Evolutionary conservation across 2,329 filamentous ascomycete species (phyloP), one percentile per base, ranked within the genome.

Genomic region (Fusarium sororula): DNA sequence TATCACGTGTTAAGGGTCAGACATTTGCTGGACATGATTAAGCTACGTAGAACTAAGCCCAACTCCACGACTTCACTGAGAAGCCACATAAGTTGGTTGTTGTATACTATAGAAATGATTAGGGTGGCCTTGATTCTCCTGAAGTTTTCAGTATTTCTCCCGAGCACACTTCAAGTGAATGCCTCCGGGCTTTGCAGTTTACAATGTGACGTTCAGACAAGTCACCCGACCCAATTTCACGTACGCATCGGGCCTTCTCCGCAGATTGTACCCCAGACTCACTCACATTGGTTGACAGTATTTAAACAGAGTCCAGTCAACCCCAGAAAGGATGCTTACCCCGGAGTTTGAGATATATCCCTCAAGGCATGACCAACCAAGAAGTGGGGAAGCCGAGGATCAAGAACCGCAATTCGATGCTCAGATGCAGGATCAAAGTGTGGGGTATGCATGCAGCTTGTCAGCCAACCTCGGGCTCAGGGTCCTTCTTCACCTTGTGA

Each of bases 41-140:
- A 51, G 1, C 12, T 14, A 7, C 24, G 1, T 35, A 14, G 8
- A n/a, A 24, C 3, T 4, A 10, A 10, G 17, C n/a, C 6, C 17
- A 11, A 20, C 17, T 20, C 0, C 20, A 15, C 0, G 3, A 20
- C 24, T 24, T 14, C 4, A 15, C 9, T 20, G 8, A 2, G 3
- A 35, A 26, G 12, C 17, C 6, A 5, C 8, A 4, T 0, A 0
- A 53, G 4, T 24, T 6, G 0, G 24, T 6, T 35, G 6, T 2
- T 20, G 4, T 30, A n/a, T 20, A 15, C 2, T 37, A 9, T 10
- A 0, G 4, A 8, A 2, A 35, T 50, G 7, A 7, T 18, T 2
- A 4, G 9, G 12, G 6, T 3, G 1, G 15, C 24, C 17, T 26
- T 35, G 10, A 11, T 15, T 35, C 30, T 20, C 10, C 8, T 14